Base-by-base conservation (phyloP, 2,329 filamentous ascomycete genomes). In the Podosphaera fusca region DNA sequence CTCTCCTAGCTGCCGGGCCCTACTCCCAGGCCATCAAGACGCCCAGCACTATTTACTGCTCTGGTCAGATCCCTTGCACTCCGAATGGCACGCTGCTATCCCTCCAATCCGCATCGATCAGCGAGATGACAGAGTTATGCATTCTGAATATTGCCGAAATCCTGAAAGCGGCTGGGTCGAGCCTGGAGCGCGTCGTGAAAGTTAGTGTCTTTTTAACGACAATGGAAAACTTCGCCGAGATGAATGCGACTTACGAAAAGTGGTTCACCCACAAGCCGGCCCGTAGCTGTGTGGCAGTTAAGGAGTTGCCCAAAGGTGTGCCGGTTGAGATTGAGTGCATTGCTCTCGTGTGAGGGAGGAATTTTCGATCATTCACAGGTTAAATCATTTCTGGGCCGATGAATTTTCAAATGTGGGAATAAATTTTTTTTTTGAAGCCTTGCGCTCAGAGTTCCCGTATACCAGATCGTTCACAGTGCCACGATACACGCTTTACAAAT, bases 241-340 rank as follows among this genome's bases (percentile, higher is more conserved):
- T 81, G 69, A 80, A 80, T 61, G 73, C 74, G 58, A 75, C 71
- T 1, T 80, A 77, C 58, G 69, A 72, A 47, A 71, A 74, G 63
- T 56, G 40, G 40, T 92, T 90, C 71, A 71, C 77, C 57, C 82
- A 87, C 72, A 92, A 89, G 80, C 88, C 88, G 33, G 85, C 87
- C n/a, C 79, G 87, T 63, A 88, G 84, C 73, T 95, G 88, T 67
- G 87, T 95, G 58, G 88, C 89, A 7, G 89, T 94, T 62, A 89
- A 94, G 75, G 82, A 86, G 66, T 77, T 95, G 63, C 88, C 88
- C 61, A 87, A 90, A 77, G 82, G 82, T 58, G 88, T 90, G 35
- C 84, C 87, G 56, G 82, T 95, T 12, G 89, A 95, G 77, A 92
- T 95, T 69, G 88, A 95, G 77, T 86, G 82, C 67, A 86, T 92